These are phyloP conservation scores for Gossypioides kirkii DNA, from an alignment of 345 rosid genomes.

Conservation along the genomic window DNA sequence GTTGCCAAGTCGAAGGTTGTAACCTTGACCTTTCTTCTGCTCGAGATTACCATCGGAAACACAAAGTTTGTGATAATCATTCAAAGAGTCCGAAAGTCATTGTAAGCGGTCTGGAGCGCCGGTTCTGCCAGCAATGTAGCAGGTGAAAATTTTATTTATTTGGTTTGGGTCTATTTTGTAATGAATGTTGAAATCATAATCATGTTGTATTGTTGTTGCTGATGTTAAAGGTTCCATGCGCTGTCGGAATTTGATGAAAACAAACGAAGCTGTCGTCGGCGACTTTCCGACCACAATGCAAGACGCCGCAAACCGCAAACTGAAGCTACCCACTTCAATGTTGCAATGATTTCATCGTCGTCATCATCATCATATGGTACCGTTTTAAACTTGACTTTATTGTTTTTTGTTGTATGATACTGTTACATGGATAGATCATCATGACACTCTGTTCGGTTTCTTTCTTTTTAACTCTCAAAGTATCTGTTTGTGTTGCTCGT, in stretches of 20 bases:
- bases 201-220: neutral
- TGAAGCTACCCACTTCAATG: constrained; percentile 43
- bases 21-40: constrained; percentile 75
- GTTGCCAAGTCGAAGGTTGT: constrained; percentile 86
- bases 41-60: constrained; percentile 77
- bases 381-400: constrained; percentile 13
- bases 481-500: neutral
- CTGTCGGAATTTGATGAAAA: constrained; percentile 85
- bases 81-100: constrained; percentile 71
- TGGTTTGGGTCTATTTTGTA: neutral
- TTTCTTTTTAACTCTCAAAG: neutral
- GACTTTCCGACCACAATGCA: constrained; percentile 93
- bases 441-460: neutral
- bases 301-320: constrained; percentile 94
- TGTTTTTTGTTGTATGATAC: neutral
- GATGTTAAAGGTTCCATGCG: constrained; percentile 67
- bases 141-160: constrained; percentile 37
- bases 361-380: constrained; percentile 47
- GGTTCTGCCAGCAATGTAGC: constrained; percentile 99
- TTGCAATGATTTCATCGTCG: constrained; percentile 41
- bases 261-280: constrained; percentile 90
- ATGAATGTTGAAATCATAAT: constrained; percentile 6
- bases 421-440: neutral
- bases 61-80: constrained; percentile 77
- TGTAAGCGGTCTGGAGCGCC: constrained; percentile 72